phyloP scores from a whole-genome alignment of 768 basidiomycete species.

The Trametes elegans region DNA sequence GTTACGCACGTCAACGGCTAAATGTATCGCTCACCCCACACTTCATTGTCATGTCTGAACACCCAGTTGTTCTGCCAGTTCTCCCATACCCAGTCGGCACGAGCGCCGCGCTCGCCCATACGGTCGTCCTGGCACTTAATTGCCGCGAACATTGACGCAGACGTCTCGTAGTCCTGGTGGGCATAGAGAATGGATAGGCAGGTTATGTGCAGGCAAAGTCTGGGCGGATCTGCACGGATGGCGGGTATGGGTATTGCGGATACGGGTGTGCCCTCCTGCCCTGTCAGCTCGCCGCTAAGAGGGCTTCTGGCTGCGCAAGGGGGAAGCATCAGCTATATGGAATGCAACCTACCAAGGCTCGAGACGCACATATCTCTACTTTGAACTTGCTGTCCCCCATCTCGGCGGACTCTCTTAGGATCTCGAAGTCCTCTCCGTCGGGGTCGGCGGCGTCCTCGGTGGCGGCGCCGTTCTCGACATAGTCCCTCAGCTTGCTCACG shows the following conservation, averaged over 20 bases:
- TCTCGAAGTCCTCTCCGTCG: constrained; percentile 48
- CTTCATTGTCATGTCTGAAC: constrained; percentile 69
- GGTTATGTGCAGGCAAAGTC: constrained; percentile 64
- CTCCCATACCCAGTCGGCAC: constrained; percentile 75
- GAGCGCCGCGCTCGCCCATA: constrained; percentile 58
- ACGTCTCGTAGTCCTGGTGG: constrained; percentile 56
- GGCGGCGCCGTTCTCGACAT: constrained; percentile 41
- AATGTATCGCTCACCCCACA: constrained; percentile 73
- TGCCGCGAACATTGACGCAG: constrained; percentile 68
- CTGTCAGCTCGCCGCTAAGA: background rate
- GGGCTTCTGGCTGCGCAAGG: constrained; percentile 15
- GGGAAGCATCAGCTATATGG: too few species aligned
- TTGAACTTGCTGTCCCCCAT: constrained; percentile 71
- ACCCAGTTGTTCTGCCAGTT: constrained; percentile 68
- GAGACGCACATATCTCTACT: constrained; percentile 60
- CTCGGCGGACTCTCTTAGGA: constrained; percentile 62
- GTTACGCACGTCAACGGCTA: background rate
- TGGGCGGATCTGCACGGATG: constrained; percentile 32
- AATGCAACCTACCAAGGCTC: too few species aligned
- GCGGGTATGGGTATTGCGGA: constrained; percentile 17
- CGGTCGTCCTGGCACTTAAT: constrained; percentile 65
- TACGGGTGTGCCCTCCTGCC: constrained; percentile 8
- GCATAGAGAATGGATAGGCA: constrained; percentile 62
- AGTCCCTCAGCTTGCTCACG: constrained; percentile 53
- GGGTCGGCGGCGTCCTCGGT: constrained; percentile 20